Evolutionary conservation across 192 early-diverging fungal species (phyloP).

Genomic region (Thamnidium elegans): DNA sequence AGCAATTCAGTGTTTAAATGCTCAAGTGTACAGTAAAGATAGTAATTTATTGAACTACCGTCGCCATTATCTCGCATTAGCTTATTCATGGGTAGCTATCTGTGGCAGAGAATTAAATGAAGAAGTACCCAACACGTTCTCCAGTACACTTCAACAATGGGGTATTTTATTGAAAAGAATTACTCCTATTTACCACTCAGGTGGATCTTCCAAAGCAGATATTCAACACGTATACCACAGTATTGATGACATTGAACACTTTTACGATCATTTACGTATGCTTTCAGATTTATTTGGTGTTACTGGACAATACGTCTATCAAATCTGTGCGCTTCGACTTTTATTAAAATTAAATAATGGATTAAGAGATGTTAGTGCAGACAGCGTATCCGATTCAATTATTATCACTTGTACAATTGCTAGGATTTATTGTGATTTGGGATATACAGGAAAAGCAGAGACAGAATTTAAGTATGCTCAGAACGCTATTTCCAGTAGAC

Average conservation of each 20-base stretch:
- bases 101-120: slow-evolving; percentile 38
- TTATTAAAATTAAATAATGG: slow-evolving; percentile 58
- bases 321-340: slow-evolving; percentile 52
- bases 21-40: slow-evolving; percentile 32
- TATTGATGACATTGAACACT: slow-evolving; percentile 47
- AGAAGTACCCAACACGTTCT: slow-evolving; percentile 40
- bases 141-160: slow-evolving; percentile 58
- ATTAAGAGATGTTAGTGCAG: slow-evolving; percentile 25
- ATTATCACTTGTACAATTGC: slow-evolving; percentile 44
- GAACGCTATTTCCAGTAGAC: slow-evolving; percentile 28
- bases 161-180: slow-evolving; percentile 50
- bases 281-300: slow-evolving; percentile 61
- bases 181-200: slow-evolving; percentile 27
- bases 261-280: slow-evolving; percentile 54
- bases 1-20: slow-evolving; percentile 23
- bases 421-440: slow-evolving; percentile 56
- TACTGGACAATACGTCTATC: slow-evolving; percentile 50
- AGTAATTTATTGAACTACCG: slow-evolving; percentile 38
- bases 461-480: slow-evolving; percentile 52
- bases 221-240: slow-evolving; percentile 13
- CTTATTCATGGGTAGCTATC: slow-evolving; percentile 59
- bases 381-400: slow-evolving; percentile 23
- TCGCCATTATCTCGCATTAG: slow-evolving; percentile 56
- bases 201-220: slow-evolving; percentile 24
- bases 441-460: slow-evolving; percentile 74